Base-by-base conservation (phyloP, 352 stramenopile genomes). In the Phytophthora sojae region DNA sequence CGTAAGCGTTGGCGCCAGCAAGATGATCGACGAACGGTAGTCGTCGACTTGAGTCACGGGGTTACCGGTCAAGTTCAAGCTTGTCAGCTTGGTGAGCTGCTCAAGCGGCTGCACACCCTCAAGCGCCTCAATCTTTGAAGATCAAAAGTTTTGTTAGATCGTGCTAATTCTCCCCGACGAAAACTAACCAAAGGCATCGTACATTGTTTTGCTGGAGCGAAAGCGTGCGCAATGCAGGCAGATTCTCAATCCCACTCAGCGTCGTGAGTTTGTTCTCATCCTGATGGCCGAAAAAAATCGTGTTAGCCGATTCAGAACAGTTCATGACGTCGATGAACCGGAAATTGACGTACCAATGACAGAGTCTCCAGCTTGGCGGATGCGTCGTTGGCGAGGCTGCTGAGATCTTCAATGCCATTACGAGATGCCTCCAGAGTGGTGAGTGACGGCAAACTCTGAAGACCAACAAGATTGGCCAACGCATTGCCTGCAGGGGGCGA, bases 221-320 rank as follows among this genome's bases (percentile, higher is more conserved):
- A 11, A 95, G 59, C 0, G 77, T 82, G 3, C 29, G 75, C n/a
- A 94, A 65, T 21, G 67, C 70, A 6, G 71, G 17, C 4, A 94
- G 60, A 5, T 62, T 72, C 42, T 93, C 86, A 35, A 95, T 77
- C 0, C 85, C 88, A 7, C 68, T 76, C 7, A 94, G 55, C 2
- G 57, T 83, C 11, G 77, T 66, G 35, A 95, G 59, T 50, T 92
- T 90, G 75, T 92, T 95, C 26, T 92, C 84, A 54, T 85, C 82
- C 88, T 94, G 44, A 17, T 12, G 11, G 30, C 14, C 23, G 21
- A 21, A 14, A 51, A n/a, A 19, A 58, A 44, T n/a, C 12, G 37
- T 44, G 37, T 44, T 44, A 44, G 37, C 37, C n/a, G 37, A 44
- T 8, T 6, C 12, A 5, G 12, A 4, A 44, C 21, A 44, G 4